Base-by-base conservation (phyloP, 2,329 filamentous ascomycete genomes). In the Penicillium sp. region DNA sequence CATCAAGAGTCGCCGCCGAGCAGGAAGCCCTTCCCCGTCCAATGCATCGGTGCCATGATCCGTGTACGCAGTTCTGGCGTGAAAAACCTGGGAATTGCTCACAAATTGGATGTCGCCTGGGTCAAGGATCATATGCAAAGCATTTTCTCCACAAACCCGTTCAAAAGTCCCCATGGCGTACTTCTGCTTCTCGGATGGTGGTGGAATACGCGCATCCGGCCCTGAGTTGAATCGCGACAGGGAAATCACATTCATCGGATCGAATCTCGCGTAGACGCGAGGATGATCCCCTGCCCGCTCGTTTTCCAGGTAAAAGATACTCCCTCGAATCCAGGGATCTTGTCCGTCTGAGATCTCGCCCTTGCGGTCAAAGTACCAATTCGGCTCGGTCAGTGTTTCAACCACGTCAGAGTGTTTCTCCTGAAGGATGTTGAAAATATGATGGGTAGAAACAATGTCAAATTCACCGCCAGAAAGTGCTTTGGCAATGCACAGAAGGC, bases 331-430 rank as follows among this genome's bases (percentile, higher is more conserved):
- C 71, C 82, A 91, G 49, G 81, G 80, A 51, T 90, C 80, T 67
- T 55, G 78, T 12, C 86, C 87, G n/a, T 76, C 72, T 9, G 82
- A 86, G 1, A 79, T 79, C 73, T 93, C 88, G 8, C 88, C 88
- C 72, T 94, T 94, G 49, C 88, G 83, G 70, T 93, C 88, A 67
- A 93, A 90, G 72, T 93, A 91, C 88, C 88, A 94, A 53, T 88
- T 80, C 0, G 88, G 88, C 65, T 83, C 71, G 1, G 84, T 83
- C 46, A 93, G 73, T 4, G 82, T 75, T 65, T 86, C 80, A 1
- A 86, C 84, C 1, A 93, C 84, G 59, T 90, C 87, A 0, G 88
- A 87, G 37, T 86, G 76, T 64, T 90, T 80, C 39, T 70, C 71
- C 63, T 89, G 86, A 33, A 94, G 74, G 35, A 78, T 77, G 68